Percentiles rank a stretch among this genome's conserved stretches.
These are phyloP conservation scores for Ophiostoma triangulosporum DNA, from an alignment of 2,329 filamentous ascomycete genomes.

Conservation along the genomic window DNA sequence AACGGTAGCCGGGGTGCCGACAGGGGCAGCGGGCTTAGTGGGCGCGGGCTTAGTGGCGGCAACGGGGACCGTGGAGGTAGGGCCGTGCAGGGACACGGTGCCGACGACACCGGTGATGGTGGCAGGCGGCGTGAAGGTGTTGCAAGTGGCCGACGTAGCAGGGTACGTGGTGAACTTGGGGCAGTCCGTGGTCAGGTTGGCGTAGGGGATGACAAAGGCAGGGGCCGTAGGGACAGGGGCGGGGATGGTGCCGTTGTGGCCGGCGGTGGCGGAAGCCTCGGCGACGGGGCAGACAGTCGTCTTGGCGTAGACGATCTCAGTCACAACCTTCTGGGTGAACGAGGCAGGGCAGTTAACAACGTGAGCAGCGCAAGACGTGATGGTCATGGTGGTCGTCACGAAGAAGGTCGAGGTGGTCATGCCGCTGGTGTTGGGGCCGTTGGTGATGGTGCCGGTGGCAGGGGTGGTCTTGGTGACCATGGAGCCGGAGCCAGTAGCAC, in stretches of 20 bases:
- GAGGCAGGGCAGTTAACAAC: conserved; percentile 20
- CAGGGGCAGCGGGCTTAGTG: background rate
- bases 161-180: conserved; percentile 14
- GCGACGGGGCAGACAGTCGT: conserved; percentile 18
- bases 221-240: background rate
- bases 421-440: background rate
- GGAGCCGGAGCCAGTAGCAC: background rate
- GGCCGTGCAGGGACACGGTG: too few relatives aligned
- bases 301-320: conserved; percentile 15
- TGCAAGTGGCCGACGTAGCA: conserved; percentile 12
- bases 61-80: background rate
- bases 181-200: conserved; percentile 11
- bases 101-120: conserved; percentile 13
- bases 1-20: background rate
- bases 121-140: conserved; percentile 15
- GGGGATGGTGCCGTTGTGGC: too few relatives aligned
- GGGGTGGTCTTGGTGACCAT: background rate
- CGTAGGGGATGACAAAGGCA: conserved; percentile 6
- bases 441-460: background rate
- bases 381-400: conserved; percentile 17
- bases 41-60: too few relatives aligned
- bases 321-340: conserved; percentile 20
- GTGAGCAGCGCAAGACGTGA: conserved; percentile 19
- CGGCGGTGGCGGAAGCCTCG: conserved; percentile 4
- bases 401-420: conserved; percentile 17